Evolutionary conservation across 1,139 yeast genomes (phyloP).

Genomic region (Groenewaldozyma sp.): DNA sequence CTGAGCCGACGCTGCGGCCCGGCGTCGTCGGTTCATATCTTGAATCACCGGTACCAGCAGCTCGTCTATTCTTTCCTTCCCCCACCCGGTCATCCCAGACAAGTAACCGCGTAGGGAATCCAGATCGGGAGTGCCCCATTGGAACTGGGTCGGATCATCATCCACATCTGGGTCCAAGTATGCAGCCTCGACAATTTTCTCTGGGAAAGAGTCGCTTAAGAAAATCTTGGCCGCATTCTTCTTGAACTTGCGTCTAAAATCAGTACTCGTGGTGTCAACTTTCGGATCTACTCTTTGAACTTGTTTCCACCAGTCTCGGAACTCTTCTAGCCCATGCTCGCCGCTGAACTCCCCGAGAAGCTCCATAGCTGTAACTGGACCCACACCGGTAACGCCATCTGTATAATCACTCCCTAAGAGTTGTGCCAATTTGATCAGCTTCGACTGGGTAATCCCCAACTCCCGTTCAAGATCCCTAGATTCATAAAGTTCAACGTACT

Average conservation of each 20-base stretch:
- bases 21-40: slow-evolving; percentile 52
- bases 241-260: slow-evolving; percentile 37
- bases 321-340: slow-evolving; percentile 30
- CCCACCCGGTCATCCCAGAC: slow-evolving; percentile 74
- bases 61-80: slow-evolving; percentile 65
- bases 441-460: slow-evolving; percentile 54
- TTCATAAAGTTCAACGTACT: slow-evolving; percentile 81
- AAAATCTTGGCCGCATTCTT: slow-evolving; percentile 56
- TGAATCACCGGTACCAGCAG: slow-evolving; percentile 81
- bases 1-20: slow-evolving; percentile 19
- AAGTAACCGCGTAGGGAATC: slow-evolving; percentile 68
- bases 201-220: slow-evolving; percentile 62
- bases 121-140: slow-evolving; percentile 86
- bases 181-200: slow-evolving; percentile 57
- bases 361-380: slow-evolving; percentile 90
- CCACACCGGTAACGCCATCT: slow-evolving; percentile 82
- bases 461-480: slow-evolving; percentile 49
- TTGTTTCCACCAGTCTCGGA: slow-evolving; percentile 49
- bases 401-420: slow-evolving; percentile 91
- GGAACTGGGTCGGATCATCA: slow-evolving; percentile 61
- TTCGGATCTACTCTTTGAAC: slow-evolving; percentile 33
- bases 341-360: slow-evolving; percentile 76
- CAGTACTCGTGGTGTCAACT: slow-evolving; percentile 4
- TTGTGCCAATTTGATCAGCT: slow-evolving; percentile 69
- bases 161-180: slow-evolving; percentile 79